Evolutionary conservation across 1,284 basidiomycete genomes (phyloP), one percentile per base, ranked within the genome.

Genomic region (Moesziomyces sp.): DNA sequence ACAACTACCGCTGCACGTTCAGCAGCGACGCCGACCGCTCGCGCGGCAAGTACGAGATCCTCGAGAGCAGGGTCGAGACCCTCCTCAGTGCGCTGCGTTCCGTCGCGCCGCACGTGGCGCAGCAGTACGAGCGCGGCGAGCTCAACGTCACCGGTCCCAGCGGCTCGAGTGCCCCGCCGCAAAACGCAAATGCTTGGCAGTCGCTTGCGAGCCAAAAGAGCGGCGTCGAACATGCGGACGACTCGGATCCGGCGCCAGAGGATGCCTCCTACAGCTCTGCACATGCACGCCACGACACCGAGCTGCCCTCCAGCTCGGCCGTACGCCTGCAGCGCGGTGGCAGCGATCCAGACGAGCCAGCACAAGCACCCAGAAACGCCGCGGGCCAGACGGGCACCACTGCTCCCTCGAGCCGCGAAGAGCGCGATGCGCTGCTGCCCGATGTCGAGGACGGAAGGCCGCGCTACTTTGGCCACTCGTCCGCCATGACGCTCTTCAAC

Each of bases 11-110:
- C 13, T 80, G 78, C 53, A 77, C 78, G 4, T 80, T 80, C 48
- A 67, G 74, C 53, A 67, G 65, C 46, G 76, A 78, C 18, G 61
- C 70, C 24, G 77, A 74, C 44, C 52, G 76, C 3, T 77, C 67
- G 18, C 57, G 78, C 24, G 78, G 79, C 60, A 78, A 78, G 42
- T 81, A 79, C 66, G 79, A 81, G 58, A 81, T 81, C 42, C 63
- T 81, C n/a, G 79, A 81, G 61, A 64, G 74, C 58, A 78, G 76
- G 35, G 72, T 74, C 21, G 76, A 79, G n/a, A 78, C 78, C 11
- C 60, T 81, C 2, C 69, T 80, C 46, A 65, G 68, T 26, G 70
- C 76, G 19, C 68, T 81, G 5, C 67, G 76, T 3, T 65, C 61
- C n/a, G 78, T 78, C 11, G 76, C 76, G 8, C 79, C 79, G 1